Evolutionary conservation across 768 basidiomycete species (phyloP), one percentile per base, ranked within the genome.

Genomic region (Trametes villosa): DNA sequence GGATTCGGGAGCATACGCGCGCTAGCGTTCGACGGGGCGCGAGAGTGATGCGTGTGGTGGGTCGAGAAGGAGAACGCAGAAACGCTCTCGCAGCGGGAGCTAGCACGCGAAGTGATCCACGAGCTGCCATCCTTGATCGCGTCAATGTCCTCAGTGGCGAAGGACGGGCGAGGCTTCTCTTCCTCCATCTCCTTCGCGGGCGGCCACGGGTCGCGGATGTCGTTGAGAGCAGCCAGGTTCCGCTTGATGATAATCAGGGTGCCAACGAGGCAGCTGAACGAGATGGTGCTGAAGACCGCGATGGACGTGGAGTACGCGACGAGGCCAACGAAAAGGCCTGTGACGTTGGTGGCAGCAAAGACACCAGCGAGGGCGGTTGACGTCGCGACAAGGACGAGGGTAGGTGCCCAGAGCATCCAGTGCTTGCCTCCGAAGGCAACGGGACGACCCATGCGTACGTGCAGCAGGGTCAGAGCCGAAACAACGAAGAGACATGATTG

Each of bases 61-160:
- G 88, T 89, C 1, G 87, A 86, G 72, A 89, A 88, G 0, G 88
- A 89, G 83, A 87, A 90, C 18, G 82, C 82, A 9, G 88, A 91
- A 27, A 83, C 71, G 0, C 88, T 88, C 44, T 82, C 80, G 57
- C 75, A 82, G 44, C 82, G 80, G 18, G 78, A 78, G 64, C 78
- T 78, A 6, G 83, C 77, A 42, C 82, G 80, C 48, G 89, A 91
- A 0, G 90, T 89, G 60, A 92, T 84, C 89, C 90, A 91, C n/a
- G 89, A 90, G 49, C 84, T 84, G 51, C 89, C 88, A 64, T 91
- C 89, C 22, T 85, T 84, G 52, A 91, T 78, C 20, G 78, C 87
- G 60, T 91, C 86, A 49, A 91, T 78, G 53, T 92, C 89, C 65
- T 89, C 88, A 0, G 86, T 86, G 18, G 81, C 80, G 67, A 90